Conservation (phyloP, 2,329 filamentous ascomycete genomes). For the Neofusicoccum sp. region DNA sequence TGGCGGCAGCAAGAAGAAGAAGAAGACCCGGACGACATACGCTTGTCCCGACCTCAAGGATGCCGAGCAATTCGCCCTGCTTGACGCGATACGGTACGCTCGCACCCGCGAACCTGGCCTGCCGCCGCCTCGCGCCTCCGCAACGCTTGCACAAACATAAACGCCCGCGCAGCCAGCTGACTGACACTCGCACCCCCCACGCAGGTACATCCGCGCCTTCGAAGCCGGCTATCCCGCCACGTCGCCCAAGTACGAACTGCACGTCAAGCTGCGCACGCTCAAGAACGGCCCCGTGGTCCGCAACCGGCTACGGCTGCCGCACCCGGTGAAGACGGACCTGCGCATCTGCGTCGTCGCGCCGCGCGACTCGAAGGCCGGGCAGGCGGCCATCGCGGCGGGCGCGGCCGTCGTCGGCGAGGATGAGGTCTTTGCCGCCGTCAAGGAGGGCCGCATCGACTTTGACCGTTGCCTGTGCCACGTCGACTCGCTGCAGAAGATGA, state of each 20-base stretch:
- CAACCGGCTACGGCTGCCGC: conserved; percentile 82
- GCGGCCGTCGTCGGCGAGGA: conserved; percentile 84
- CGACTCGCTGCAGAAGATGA: conserved; percentile 72
- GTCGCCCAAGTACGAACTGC: conserved; percentile 81
- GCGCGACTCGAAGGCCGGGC: conserved; percentile 71
- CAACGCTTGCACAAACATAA: background rate
- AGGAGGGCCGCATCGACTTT: conserved; percentile 76
- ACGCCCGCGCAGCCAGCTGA: conserved; percentile 3
- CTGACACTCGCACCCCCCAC: conserved; percentile 18
- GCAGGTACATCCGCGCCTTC: conserved; percentile 82
- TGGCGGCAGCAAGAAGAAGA: conserved; percentile 49
- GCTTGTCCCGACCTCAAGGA: conserved; percentile 62
- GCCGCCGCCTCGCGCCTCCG: background rate
- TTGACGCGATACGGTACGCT: conserved; percentile 85
- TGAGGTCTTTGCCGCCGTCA: conserved; percentile 75
- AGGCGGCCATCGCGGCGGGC: conserved; percentile 73
- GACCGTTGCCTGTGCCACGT: conserved; percentile 85
- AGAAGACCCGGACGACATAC: conserved; percentile 66
- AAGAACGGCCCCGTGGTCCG: conserved; percentile 86
- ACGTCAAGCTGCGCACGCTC: conserved; percentile 76
- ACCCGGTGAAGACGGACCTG: conserved; percentile 84
- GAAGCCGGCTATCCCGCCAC: conserved; percentile 81
- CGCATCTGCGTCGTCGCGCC: conserved; percentile 88
- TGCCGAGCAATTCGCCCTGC: conserved; percentile 73
- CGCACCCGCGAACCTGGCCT: background rate